These are phyloP conservation scores for Aspergillus alliaceus DNA, from an alignment of 2,329 filamentous ascomycete genomes.

Conservation along the genomic window DNA sequence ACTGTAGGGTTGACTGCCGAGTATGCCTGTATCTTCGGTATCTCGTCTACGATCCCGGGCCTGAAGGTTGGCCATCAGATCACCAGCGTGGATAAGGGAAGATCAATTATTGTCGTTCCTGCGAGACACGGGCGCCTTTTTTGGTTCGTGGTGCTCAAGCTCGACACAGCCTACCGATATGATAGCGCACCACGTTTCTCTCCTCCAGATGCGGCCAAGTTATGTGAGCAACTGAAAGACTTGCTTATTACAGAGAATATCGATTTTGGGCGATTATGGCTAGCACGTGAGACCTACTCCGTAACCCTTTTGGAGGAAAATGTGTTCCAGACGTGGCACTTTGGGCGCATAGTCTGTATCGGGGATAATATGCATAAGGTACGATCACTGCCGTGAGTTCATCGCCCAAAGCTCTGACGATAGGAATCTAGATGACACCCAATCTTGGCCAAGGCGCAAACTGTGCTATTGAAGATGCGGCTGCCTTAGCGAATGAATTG, in stretches of 20 bases:
- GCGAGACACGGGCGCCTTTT: background rate
- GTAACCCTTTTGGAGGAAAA: background rate
- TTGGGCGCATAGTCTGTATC: background rate
- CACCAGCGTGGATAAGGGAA: background rate
- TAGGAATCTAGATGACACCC: background rate
- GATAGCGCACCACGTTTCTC: background rate
- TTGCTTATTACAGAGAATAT: background rate
- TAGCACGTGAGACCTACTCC: background rate
- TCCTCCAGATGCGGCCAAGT: background rate
- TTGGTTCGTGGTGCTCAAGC: background rate
- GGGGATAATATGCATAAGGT: background rate
- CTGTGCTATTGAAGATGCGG: background rate
- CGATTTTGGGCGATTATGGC: background rate
- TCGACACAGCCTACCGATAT: background rate
- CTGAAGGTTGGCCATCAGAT: background rate
- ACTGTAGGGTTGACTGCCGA: background rate
- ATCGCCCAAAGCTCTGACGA: background rate
- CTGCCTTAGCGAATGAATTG: no score
- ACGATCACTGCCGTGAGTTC: background rate
- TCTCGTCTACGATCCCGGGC: background rate
- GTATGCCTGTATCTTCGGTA: conserved; percentile 1
- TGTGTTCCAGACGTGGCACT: background rate
- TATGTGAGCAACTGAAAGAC: background rate
- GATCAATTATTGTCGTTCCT: background rate
- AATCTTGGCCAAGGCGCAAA: background rate